These are phyloP conservation scores for Pythium graminicola DNA, from an alignment of 352 stramenopile species.

Conservation along the genomic window DNA sequence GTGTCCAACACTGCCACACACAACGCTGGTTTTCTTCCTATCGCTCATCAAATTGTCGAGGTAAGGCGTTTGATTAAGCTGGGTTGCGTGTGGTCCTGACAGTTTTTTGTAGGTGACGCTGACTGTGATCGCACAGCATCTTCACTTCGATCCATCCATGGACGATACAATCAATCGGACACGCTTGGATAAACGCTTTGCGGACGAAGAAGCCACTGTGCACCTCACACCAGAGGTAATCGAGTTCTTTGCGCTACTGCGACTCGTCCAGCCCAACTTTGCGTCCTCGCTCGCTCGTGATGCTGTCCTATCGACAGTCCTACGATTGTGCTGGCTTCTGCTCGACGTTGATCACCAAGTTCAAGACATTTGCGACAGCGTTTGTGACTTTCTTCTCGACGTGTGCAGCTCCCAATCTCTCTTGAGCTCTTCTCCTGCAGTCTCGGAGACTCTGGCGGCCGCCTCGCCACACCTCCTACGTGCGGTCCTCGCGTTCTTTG, in stretches of 20 bases:
- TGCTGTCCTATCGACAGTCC: conserved; percentile 24
- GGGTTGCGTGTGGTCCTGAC: not conserved
- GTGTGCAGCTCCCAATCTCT: conserved; percentile 12
- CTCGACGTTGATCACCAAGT: conserved; percentile 58
- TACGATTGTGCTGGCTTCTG: conserved; percentile 42
- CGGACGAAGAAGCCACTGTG: conserved; percentile 28
- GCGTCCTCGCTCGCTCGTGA: conserved; percentile 25
- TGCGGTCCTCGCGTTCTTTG: conserved; percentile 44
- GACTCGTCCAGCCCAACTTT: conserved; percentile 38
- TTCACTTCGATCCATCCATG: conserved; percentile 30
- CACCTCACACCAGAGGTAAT: conserved; percentile 41
- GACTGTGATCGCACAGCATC: conserved; percentile 31
- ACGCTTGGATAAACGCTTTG: conserved; percentile 31
- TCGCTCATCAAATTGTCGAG: conserved; percentile 13
- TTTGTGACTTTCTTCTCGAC: conserved; percentile 55
- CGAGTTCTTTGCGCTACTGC: conserved; percentile 42
- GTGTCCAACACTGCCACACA: conserved; percentile 8
- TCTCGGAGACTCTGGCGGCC: conserved; percentile 1
- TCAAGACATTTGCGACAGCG: conserved; percentile 59
- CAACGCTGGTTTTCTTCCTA: not conserved
- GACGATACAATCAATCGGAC: conserved; percentile 19
- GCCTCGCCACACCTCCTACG: conserved; percentile 25
- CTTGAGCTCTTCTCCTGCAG: conserved; percentile 2
- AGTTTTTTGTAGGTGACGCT: conserved; percentile 12
- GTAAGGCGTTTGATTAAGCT: not conserved